A percentile compares a stretch with the other conserved stretches of the same genome.
Evolutionary conservation across 2,329 filamentous ascomycete genomes (phyloP).

Genomic region (Neoarthrinium moseri): DNA sequence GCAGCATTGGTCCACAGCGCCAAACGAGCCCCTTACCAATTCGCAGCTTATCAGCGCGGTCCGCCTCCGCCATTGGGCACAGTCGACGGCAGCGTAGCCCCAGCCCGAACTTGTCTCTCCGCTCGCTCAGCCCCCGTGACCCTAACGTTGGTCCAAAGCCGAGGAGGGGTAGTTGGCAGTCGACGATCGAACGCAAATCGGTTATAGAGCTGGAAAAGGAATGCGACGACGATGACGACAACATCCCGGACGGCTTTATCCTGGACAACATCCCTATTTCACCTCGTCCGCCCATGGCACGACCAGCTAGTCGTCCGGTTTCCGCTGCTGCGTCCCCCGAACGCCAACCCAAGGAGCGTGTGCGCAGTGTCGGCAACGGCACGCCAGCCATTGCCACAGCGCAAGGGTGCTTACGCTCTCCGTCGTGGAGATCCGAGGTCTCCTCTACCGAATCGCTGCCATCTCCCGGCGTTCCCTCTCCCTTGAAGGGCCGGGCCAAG

Average conservation of each 20-base stretch:
- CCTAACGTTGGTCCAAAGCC: conserved; percentile 37
- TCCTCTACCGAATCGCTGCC: conserved; percentile 30
- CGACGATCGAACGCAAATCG: conserved; percentile 63
- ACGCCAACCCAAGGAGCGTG: conserved; percentile 46
- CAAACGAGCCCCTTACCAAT: conserved; percentile 25
- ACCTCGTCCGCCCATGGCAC: conserved; percentile 60
- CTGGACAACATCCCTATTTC: conserved; percentile 83
- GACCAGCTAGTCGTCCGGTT: conserved; percentile 50
- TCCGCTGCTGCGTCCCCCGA: conserved; percentile 56
- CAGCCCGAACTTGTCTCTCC: conserved; percentile 41
- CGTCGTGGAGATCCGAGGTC: conserved; percentile 48
- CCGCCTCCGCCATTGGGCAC: conserved; percentile 36
- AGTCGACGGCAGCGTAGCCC: conserved; percentile 46
- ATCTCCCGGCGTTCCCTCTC: conserved; percentile 35
- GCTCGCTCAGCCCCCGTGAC: conserved; percentile 42
- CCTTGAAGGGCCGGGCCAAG: conserved; percentile 57
- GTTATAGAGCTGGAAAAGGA: conserved; percentile 71
- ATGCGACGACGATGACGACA: conserved; percentile 74
- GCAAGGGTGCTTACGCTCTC: conserved; percentile 59
- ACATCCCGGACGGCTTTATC: conserved; percentile 75
- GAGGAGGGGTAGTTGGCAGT: conserved; percentile 70
- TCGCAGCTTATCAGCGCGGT: conserved; percentile 36
- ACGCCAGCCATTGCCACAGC: conserved; percentile 59
- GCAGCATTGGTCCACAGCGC: conserved; percentile 27
- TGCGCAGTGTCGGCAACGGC: conserved; percentile 61